These are phyloP conservation scores for Monosporozyma servazzii DNA, from an alignment of 805 yeast species.

Conservation along the genomic window DNA sequence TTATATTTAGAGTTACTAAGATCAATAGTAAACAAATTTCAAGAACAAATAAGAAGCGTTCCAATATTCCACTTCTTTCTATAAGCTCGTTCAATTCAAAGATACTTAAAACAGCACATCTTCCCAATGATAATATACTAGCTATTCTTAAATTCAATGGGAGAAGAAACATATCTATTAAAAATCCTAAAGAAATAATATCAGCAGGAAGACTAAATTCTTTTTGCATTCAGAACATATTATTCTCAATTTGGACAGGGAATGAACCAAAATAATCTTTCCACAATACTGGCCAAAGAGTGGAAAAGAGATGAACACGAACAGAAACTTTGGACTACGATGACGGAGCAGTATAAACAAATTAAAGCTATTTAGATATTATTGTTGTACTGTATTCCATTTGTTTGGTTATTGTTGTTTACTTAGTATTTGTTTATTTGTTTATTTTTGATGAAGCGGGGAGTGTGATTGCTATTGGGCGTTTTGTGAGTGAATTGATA, in stretches of 20 bases:
- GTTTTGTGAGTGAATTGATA: background rate
- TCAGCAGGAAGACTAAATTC: constrained; percentile 11
- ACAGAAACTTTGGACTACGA: constrained; percentile 2
- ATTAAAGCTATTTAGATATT: background rate
- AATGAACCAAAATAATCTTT: constrained; percentile 15
- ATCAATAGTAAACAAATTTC: background rate
- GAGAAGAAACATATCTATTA: background rate
- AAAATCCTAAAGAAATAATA: constrained; percentile 4
- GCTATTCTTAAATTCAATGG: background rate
- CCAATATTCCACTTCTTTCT: background rate
- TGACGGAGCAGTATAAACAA: constrained; percentile 3
- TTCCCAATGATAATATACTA: background rate
- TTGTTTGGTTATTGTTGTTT: background rate
- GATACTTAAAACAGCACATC: background rate
- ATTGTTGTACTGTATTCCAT: background rate
- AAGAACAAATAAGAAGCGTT: background rate
- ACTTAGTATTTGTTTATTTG: background rate
- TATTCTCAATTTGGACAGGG: constrained; percentile 20
- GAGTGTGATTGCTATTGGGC: background rate
- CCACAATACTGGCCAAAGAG: constrained; percentile 14
- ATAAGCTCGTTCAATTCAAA: background rate
- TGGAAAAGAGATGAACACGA: constrained; percentile 12
- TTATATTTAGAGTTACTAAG: background rate
- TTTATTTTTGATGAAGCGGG: background rate
- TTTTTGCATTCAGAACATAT: constrained; percentile 22